phyloP scores from a whole-genome alignment of 2,329 filamentous ascomycete genomes.

The Trichoderma breve region DNA sequence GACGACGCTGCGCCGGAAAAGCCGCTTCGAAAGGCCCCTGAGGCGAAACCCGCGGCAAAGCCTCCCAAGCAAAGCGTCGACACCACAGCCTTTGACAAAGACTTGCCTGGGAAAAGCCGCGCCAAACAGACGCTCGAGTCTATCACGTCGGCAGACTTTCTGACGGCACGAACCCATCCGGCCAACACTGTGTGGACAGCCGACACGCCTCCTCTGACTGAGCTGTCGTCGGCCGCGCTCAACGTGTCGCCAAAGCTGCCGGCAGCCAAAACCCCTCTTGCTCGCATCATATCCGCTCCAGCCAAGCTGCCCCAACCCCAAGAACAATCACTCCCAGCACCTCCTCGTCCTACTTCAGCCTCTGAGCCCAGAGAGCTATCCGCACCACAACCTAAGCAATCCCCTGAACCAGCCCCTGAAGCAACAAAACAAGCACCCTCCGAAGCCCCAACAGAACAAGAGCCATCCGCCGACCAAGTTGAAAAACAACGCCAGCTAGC shows the following conservation, averaged over 20 bases:
- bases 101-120: conserved; percentile 26
- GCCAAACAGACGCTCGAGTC: conserved; percentile 27
- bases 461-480: conserved; percentile 16
- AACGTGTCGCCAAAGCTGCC: conserved; percentile 41
- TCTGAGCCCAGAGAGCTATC: conserved; percentile 8
- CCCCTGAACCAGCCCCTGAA: not conserved
- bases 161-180: conserved; percentile 42
- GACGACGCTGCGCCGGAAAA: not conserved
- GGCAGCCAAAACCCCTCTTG: conserved; percentile 27
- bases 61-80: conserved; percentile 34
- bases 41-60: conserved; percentile 16
- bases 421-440: not conserved
- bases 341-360: conserved; percentile 8
- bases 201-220: conserved; percentile 38
- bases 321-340: not conserved
- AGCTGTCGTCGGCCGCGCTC: conserved; percentile 40
- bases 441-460: conserved; percentile 5
- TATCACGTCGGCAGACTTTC: conserved; percentile 38
- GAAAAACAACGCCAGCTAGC: conserved; percentile 30
- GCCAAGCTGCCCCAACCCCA: conserved; percentile 22
- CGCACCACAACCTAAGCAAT: not conserved
- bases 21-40: not conserved
- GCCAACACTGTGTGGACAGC: conserved; percentile 27
- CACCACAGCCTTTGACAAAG: conserved; percentile 40
- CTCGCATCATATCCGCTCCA: conserved; percentile 41